Evolutionary conservation across 331 rosid species (phyloP).

Genomic region (Phaseolus coccineus): DNA sequence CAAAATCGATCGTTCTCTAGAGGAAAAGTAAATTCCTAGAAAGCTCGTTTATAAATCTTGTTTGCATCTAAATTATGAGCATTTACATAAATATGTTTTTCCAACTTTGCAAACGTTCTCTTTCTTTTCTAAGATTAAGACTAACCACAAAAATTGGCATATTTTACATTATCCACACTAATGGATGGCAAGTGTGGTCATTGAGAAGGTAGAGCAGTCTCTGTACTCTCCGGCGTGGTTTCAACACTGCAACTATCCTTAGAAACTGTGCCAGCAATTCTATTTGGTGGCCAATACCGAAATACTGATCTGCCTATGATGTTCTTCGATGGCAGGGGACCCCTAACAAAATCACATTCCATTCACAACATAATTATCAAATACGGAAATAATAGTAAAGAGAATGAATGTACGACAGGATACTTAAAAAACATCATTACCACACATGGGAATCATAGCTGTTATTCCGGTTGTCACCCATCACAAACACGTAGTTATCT

Average conservation of each 20-base stretch:
- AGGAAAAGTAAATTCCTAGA: too few relatives aligned
- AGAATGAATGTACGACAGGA: neutral
- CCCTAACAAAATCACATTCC: conserved; percentile 62
- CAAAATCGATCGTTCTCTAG: too few relatives aligned
- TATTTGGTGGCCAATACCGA: conserved; percentile 97
- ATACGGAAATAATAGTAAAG: conserved; percentile 11
- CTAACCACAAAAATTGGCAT: neutral
- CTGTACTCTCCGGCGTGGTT: conserved; percentile 46
- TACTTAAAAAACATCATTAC: conserved; percentile 52
- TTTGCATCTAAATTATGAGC: too few relatives aligned
- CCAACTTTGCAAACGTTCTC: conserved; percentile 1
- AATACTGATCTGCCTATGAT: conserved; percentile 89
- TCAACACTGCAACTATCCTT: conserved; percentile 73
- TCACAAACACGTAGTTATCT: conserved; percentile 84
- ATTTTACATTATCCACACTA: too few relatives aligned
- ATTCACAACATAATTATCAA: conserved; percentile 33
- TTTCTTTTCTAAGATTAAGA: neutral
- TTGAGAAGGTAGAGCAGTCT: conserved; percentile 51
- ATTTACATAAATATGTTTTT: neutral
- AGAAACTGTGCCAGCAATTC: conserved; percentile 74
- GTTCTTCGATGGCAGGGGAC: conserved; percentile 92
- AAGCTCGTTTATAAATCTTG: too few relatives aligned
- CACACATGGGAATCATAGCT: conserved; percentile 98
- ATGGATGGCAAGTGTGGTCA: conserved; percentile 30
- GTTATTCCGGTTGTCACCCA: conserved; percentile 99